phyloP scores from a whole-genome alignment of 2,329 filamentous ascomycete species.

The Trichophyton schoenleinii region DNA sequence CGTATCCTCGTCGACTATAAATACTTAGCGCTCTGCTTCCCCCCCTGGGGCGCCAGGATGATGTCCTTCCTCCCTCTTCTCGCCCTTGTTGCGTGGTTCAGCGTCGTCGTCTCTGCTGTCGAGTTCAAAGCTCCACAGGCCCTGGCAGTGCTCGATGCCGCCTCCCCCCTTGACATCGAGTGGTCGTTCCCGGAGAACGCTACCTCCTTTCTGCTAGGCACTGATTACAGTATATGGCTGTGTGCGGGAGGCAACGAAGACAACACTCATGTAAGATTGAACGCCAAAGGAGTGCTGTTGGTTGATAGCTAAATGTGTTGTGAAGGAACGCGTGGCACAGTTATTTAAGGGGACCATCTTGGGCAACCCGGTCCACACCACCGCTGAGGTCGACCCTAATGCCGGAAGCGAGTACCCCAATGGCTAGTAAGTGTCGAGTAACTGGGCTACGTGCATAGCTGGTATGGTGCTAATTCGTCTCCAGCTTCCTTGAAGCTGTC shows the following conservation, averaged over 20 bases:
- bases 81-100: background rate
- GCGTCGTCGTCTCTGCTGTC: conserved; percentile 33
- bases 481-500: conserved; percentile 48
- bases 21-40: background rate
- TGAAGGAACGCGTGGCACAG: conserved; percentile 30
- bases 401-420: conserved; percentile 38
- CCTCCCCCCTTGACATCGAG: conserved; percentile 40
- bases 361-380: conserved; percentile 30
- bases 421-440: conserved; percentile 39
- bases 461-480: background rate
- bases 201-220: conserved; percentile 39
- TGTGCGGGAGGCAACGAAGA: conserved; percentile 47
- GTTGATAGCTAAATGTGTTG: background rate
- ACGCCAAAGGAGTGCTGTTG: background rate
- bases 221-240: conserved; percentile 46
- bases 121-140: conserved; percentile 42
- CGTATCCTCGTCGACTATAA: background rate
- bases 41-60: background rate
- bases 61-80: background rate
- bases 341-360: conserved; percentile 30
- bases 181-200: conserved; percentile 45
- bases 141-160: conserved; percentile 39
- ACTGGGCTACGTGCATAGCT: background rate
- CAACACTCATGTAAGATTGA: conserved; percentile 32
- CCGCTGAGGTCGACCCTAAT: conserved; percentile 33